phyloP scores from a whole-genome alignment of 2,329 filamentous ascomycete genomes.

The Exophiala calicioides region DNA sequence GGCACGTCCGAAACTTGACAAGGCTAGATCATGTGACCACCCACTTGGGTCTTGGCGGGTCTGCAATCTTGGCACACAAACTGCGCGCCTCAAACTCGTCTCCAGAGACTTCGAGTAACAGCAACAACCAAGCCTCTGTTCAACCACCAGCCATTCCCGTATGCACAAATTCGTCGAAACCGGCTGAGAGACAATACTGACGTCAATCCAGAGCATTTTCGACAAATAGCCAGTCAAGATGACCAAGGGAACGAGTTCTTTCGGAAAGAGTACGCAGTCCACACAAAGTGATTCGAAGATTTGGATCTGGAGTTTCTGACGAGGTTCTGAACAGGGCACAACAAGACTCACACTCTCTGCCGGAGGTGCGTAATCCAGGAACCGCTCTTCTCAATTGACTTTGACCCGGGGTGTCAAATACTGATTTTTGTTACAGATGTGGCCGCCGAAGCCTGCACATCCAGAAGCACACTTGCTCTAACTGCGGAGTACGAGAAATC shows the following conservation, averaged over 20 bases:
- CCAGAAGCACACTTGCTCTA: slow-evolving; percentile 97
- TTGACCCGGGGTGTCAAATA: neutral
- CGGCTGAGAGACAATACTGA: slow-evolving; percentile 2
- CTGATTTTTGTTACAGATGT: slow-evolving; percentile 42
- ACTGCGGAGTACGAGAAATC: slow-evolving; percentile 64
- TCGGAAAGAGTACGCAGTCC: slow-evolving; percentile 63
- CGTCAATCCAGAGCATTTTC: slow-evolving; percentile 11
- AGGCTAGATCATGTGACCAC: slow-evolving; percentile 18
- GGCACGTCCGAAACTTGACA: neutral
- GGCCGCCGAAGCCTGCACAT: slow-evolving; percentile 97
- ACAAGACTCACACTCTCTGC: slow-evolving; percentile 98
- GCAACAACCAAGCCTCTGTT: slow-evolving; percentile 7
- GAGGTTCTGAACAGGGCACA: slow-evolving; percentile 57
- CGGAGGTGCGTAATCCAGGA: slow-evolving; percentile 75
- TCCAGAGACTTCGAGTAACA: slow-evolving; percentile 8
- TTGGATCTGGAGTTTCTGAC: slow-evolving; percentile 22
- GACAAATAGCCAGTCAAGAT: slow-evolving; percentile 25
- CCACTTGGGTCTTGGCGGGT: slow-evolving; percentile 8
- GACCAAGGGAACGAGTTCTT: slow-evolving; percentile 70
- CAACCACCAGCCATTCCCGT: slow-evolving; percentile 18
- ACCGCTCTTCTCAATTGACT: too few species aligned
- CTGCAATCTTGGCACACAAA: slow-evolving; percentile 24
- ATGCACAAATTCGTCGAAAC: slow-evolving; percentile 1
- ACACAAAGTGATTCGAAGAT: slow-evolving; percentile 1
- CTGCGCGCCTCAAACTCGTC: slow-evolving; percentile 3